These are phyloP conservation scores for Sanghuangporus weigelae DNA, from an alignment of 1,284 basidiomycete species.

Conservation along the genomic window DNA sequence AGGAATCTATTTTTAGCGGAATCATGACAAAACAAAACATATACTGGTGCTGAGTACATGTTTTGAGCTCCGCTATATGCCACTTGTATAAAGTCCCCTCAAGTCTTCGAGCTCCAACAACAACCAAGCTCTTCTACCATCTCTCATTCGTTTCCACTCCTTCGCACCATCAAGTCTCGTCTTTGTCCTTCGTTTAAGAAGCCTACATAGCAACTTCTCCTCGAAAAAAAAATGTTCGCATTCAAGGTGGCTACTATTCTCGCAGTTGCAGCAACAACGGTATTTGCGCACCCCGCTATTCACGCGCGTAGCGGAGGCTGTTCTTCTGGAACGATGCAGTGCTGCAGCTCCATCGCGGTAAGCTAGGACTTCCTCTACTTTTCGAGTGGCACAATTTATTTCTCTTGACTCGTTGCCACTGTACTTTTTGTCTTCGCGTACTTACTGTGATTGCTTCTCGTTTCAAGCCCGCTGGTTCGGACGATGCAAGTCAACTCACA, in stretches of 20 bases:
- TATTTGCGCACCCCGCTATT: background rate
- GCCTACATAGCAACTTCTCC: background rate
- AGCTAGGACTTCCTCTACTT: background rate
- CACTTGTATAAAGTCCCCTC: background rate
- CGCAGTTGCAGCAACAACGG: constrained; percentile 7
- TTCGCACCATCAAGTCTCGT: background rate
- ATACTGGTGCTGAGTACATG: background rate
- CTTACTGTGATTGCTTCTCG: background rate
- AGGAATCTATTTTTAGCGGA: no score
- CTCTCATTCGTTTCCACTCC: background rate
- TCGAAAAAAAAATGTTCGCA: background rate
- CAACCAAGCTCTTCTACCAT: background rate
- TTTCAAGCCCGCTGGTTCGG: background rate
- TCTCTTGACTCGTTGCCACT: no score
- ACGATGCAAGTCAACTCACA: background rate
- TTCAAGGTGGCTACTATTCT: constrained; percentile 13
- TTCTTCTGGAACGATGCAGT: constrained; percentile 1
- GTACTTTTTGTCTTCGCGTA: no score
- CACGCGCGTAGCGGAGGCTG: background rate
- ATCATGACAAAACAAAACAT: no score
- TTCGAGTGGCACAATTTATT: no score
- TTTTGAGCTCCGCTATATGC: background rate
- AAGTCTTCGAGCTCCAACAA: background rate
- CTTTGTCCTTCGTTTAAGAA: background rate
- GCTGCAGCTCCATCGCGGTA: constrained; percentile 12